A percentile compares a stretch with the other conserved stretches of the same genome.
Conservation (phyloP, 1,284 basidiomycete species). For the Pascua sp. region DNA sequence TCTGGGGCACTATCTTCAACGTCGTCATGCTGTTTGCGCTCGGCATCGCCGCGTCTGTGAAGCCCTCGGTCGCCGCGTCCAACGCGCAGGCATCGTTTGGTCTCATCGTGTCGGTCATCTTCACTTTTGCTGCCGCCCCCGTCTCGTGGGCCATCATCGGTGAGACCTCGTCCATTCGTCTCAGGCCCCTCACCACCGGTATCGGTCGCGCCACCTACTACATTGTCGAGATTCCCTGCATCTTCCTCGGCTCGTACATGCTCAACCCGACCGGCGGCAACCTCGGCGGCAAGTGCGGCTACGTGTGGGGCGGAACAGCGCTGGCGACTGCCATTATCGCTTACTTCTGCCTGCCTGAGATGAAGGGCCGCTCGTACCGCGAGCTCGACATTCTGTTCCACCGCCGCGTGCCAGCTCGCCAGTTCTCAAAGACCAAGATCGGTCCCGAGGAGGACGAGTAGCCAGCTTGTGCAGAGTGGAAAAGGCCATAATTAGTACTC, state of each 20-base stretch:
- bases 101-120: constrained; percentile 32
- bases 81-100: constrained; percentile 24
- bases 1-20: constrained; percentile 26
- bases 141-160: constrained; percentile 14
- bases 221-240: constrained; percentile 35
- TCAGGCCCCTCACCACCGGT: constrained; percentile 34
- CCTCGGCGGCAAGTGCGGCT: constrained; percentile 41
- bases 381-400: constrained; percentile 49
- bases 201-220: constrained; percentile 50
- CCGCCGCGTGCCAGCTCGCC: constrained; percentile 40
- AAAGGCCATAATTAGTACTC: too few relatives aligned
- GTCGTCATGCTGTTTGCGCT: not conserved
- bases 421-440: constrained; percentile 41
- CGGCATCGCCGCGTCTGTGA: not conserved
- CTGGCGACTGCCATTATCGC: constrained; percentile 14
- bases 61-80: constrained; percentile 6
- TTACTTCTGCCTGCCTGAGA: constrained; percentile 46
- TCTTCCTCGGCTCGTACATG: constrained; percentile 32
- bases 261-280: constrained; percentile 31
- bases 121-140: constrained; percentile 29
- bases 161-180: constrained; percentile 27
- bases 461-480: too few relatives aligned
- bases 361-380: constrained; percentile 46
- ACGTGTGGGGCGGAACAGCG: constrained; percentile 46
- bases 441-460: constrained; percentile 1